These are phyloP conservation scores for Macroventuria anomochaeta DNA, from an alignment of 2,329 filamentous ascomycete genomes.

Conservation along the genomic window DNA sequence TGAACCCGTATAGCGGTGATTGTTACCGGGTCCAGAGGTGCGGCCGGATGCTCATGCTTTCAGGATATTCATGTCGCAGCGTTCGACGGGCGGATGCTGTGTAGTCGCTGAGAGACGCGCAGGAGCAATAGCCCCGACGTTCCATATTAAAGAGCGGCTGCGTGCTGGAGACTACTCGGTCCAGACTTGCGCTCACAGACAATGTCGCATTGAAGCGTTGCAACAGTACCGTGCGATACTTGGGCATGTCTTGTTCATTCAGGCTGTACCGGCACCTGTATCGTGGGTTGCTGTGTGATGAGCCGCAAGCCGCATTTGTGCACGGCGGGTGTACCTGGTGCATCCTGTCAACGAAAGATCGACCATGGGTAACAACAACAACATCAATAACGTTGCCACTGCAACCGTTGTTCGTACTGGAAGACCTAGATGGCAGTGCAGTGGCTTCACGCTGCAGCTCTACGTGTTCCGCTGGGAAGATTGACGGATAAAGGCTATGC, in stretches of 20 bases:
- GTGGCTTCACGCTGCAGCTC: constrained; percentile 7
- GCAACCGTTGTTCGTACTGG: neutral
- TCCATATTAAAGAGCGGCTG: constrained; percentile 10
- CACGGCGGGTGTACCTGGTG: constrained; percentile 5
- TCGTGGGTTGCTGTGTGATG: constrained; percentile 16
- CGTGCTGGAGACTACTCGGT: neutral
- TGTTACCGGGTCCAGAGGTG: neutral
- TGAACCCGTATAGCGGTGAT: neutral
- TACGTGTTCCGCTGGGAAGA: constrained; percentile 2
- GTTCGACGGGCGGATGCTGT: neutral
- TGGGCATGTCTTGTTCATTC: constrained; percentile 5
- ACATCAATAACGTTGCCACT: neutral
- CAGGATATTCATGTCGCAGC: neutral
- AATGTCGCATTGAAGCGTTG: constrained; percentile 26
- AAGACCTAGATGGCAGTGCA: neutral
- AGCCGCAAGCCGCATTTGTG: constrained; percentile 13
- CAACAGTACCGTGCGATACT: constrained; percentile 7
- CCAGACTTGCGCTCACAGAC: constrained; percentile 1
- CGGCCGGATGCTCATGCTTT: neutral
- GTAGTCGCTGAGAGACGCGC: neutral
- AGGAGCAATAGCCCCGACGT: neutral
- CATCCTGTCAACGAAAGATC: constrained; percentile 7
- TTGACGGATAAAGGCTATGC: constrained; percentile 9
- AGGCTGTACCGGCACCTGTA: neutral
- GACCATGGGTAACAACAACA: neutral